phyloP scores from a whole-genome alignment of 2,329 filamentous ascomycete species.

The Fusarium bulbicola region DNA sequence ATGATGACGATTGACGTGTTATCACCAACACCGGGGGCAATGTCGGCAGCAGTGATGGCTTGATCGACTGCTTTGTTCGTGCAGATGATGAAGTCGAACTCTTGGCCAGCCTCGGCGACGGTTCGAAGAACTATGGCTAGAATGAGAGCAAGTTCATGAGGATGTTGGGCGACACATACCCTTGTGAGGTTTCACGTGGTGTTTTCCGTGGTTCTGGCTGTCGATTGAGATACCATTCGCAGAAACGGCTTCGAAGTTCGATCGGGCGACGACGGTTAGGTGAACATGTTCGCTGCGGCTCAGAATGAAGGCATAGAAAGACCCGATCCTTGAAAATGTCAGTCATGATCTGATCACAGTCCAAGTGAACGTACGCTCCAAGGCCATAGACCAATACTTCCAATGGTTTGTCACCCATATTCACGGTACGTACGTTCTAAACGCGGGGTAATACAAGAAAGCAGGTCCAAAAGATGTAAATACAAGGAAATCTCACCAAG shows the following conservation, averaged over 20 bases:
- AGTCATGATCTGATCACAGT: fast-evolving
- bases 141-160: background rate
- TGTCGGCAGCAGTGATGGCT: slow-evolving; percentile 13
- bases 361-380: slow-evolving; percentile 55
- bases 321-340: slow-evolving; percentile 57
- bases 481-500: background rate
- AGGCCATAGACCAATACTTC: slow-evolving; percentile 61
- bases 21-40: slow-evolving; percentile 49
- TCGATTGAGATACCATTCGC: slow-evolving; percentile 61
- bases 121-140: slow-evolving; percentile 9
- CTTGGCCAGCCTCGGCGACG: slow-evolving; percentile 10
- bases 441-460: background rate
- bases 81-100: slow-evolving; percentile 37
- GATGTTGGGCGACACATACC: slow-evolving; percentile 37
- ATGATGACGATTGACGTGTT: slow-evolving; percentile 65
- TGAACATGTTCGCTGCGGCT: slow-evolving; percentile 53
- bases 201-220: slow-evolving; percentile 65
- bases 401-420: slow-evolving; percentile 38
- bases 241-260: slow-evolving; percentile 66
- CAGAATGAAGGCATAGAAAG: slow-evolving; percentile 66
- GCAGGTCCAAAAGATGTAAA: background rate
- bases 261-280: slow-evolving; percentile 69
- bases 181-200: slow-evolving; percentile 58
- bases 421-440: slow-evolving; percentile 37
- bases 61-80: slow-evolving; percentile 37